Evolutionary conservation across 2,329 filamentous ascomycete species (phyloP).

Genomic region (Aureobasidium musti): DNA sequence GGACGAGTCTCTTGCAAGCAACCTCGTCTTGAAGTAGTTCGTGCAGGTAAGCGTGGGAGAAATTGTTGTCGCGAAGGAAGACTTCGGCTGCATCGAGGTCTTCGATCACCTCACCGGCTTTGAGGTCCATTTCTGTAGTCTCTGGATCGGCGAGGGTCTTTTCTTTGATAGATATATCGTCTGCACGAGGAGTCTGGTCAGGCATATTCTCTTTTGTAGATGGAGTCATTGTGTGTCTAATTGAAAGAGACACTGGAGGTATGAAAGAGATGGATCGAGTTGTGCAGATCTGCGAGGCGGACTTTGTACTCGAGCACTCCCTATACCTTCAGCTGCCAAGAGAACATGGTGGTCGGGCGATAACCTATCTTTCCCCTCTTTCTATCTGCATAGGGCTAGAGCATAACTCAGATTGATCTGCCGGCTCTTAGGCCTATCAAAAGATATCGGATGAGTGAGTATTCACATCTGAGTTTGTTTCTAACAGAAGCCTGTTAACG

Average conservation of each 20-base stretch:
- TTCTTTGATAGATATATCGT: slow-evolving; percentile 20
- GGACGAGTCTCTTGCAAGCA: slow-evolving; percentile 41
- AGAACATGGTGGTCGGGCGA: slow-evolving; percentile 2
- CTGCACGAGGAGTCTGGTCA: neutral
- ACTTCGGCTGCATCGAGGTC: slow-evolving; percentile 52
- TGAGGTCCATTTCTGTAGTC: slow-evolving; percentile 31
- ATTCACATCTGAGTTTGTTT: neutral
- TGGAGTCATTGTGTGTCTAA: neutral
- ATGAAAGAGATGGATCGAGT: neutral
- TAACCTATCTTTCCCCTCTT: slow-evolving; percentile 17
- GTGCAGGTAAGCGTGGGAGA: slow-evolving; percentile 48
- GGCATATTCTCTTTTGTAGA: neutral
- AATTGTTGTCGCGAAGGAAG: slow-evolving; percentile 54
- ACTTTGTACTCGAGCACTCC: neutral
- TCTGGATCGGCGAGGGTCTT: neutral
- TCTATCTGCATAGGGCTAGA: slow-evolving; percentile 9
- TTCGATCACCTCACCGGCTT: slow-evolving; percentile 41
- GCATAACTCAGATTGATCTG: neutral
- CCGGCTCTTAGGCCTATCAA: slow-evolving; percentile 9
- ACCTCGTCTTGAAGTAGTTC: slow-evolving; percentile 50
- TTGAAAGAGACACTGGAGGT: neutral
- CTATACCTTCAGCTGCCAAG: slow-evolving; percentile 14
- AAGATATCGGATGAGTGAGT: neutral
- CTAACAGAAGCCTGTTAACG: neutral
- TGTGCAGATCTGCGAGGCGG: slow-evolving; percentile 3